Conservation (phyloP, 495 filamentous ascomycete species). For the Margaritispora aquatica region DNA sequence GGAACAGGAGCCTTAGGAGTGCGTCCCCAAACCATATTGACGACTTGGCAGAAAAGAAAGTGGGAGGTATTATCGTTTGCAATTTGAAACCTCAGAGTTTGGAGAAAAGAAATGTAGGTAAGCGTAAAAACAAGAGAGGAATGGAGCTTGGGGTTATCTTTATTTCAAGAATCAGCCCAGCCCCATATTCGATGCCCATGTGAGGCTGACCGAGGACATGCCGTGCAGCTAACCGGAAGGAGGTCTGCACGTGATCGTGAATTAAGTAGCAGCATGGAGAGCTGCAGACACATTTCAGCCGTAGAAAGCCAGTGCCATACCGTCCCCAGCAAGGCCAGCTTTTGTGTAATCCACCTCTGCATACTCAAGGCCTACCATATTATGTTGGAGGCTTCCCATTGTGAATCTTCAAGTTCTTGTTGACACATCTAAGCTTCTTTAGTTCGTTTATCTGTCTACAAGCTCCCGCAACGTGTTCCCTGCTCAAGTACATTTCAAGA, state of each 20-base stretch:
- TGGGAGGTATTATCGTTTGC: background rate
- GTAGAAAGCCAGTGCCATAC: background rate
- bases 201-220: background rate
- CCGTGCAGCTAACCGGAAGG: background rate
- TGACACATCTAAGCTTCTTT: slow-evolving; percentile 9
- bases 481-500: slow-evolving; percentile 7
- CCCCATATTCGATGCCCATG: background rate
- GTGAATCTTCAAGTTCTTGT: background rate
- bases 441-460: slow-evolving; percentile 4
- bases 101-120: background rate
- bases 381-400: slow-evolving; percentile 19
- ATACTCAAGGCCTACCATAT: background rate
- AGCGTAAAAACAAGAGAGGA: background rate
- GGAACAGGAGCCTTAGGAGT: slow-evolving; percentile 20
- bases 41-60: background rate
- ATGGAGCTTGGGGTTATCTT: background rate
- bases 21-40: slow-evolving; percentile 27
- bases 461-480: slow-evolving; percentile 24
- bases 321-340: background rate
- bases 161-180: background rate
- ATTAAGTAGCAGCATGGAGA: background rate
- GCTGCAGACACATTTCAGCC: background rate
- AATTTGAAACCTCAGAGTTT: background rate
- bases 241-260: background rate
- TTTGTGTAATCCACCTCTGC: background rate